Percentiles rank a stretch among this genome's conserved stretches.
phyloP scores from a whole-genome alignment of 2,329 filamentous ascomycete species.

The Sporothrix globosa region DNA sequence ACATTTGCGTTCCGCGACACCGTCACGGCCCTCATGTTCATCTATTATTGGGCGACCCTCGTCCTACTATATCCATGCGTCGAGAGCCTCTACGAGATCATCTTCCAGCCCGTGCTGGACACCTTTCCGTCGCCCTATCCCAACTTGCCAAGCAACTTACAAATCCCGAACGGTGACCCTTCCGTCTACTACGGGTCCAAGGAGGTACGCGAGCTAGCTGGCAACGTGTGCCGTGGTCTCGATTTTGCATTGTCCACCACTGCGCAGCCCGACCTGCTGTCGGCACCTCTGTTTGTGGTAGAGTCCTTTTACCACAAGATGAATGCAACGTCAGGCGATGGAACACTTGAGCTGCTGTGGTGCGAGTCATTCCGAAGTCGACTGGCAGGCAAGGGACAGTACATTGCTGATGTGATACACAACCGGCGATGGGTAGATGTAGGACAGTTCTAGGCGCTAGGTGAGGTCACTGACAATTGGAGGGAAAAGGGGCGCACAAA shows the following conservation, averaged over 20 bases:
- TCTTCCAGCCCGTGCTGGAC: slow-evolving; percentile 51
- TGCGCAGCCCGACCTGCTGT: slow-evolving; percentile 53
- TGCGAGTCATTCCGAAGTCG: slow-evolving; percentile 50
- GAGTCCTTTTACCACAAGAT: slow-evolving; percentile 50
- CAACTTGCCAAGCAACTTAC: slow-evolving; percentile 41
- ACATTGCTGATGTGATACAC: slow-evolving; percentile 47
- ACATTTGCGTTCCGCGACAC: slow-evolving; percentile 52
- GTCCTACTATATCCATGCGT: slow-evolving; percentile 56
- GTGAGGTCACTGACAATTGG: background rate
- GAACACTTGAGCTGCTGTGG: slow-evolving; percentile 53
- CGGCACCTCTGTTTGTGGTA: slow-evolving; percentile 50
- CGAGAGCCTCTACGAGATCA: slow-evolving; percentile 49
- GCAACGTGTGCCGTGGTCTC: slow-evolving; percentile 55
- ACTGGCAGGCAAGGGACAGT: slow-evolving; percentile 48
- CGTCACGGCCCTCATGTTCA: slow-evolving; percentile 51
- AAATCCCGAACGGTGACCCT: slow-evolving; percentile 46
- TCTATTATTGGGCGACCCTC: slow-evolving; percentile 59
- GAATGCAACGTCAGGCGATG: slow-evolving; percentile 47
- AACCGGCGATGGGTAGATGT: slow-evolving; percentile 47
- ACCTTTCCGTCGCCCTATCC: slow-evolving; percentile 48
- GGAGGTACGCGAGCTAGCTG: slow-evolving; percentile 51
- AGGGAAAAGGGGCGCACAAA: background rate
- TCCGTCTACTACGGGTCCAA: slow-evolving; percentile 37
- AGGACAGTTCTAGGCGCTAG: slow-evolving; percentile 35
- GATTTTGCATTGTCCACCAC: slow-evolving; percentile 52